Evolutionary conservation across 257 asterid genomes (phyloP).

Genomic region (Striga asiatica): DNA sequence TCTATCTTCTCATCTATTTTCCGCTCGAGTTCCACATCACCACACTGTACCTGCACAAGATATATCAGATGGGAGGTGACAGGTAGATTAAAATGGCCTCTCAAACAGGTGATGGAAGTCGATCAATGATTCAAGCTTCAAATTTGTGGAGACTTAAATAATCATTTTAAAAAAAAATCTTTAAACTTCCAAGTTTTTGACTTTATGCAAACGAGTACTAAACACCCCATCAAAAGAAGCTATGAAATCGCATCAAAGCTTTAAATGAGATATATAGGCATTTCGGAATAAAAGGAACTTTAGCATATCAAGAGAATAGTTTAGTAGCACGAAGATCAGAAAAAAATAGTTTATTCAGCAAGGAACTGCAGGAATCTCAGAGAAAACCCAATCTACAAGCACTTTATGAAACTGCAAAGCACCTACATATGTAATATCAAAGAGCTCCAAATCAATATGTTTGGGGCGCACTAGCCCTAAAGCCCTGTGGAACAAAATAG

Average conservation of each 20-base stretch:
- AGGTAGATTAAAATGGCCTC: neutral
- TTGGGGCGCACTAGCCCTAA: constrained; percentile 87
- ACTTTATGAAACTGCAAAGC: neutral
- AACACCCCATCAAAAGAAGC: neutral
- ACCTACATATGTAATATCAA: constrained; percentile 89
- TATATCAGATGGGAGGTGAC: neutral
- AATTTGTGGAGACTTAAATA: neutral
- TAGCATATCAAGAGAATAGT: neutral
- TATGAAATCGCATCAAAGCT: neutral
- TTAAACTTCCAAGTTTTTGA: neutral
- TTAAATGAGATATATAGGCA: no score
- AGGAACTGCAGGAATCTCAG: no score
- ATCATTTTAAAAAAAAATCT: neutral
- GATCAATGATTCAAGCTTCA: neutral
- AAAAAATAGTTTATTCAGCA: no score
- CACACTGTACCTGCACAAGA: constrained; percentile 69
- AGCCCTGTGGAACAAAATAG: constrained; percentile 82
- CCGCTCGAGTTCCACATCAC: constrained; percentile 65
- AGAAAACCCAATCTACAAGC: no score
- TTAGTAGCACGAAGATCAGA: neutral
- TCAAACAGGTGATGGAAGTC: constrained; percentile 51
- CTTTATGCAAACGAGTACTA: neutral
- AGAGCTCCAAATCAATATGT: constrained; percentile 85
- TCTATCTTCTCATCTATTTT: constrained; percentile 77
- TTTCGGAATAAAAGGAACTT: no score